Conservation (phyloP, 805 yeast genomes). For the Spathaspora arborariae region DNA sequence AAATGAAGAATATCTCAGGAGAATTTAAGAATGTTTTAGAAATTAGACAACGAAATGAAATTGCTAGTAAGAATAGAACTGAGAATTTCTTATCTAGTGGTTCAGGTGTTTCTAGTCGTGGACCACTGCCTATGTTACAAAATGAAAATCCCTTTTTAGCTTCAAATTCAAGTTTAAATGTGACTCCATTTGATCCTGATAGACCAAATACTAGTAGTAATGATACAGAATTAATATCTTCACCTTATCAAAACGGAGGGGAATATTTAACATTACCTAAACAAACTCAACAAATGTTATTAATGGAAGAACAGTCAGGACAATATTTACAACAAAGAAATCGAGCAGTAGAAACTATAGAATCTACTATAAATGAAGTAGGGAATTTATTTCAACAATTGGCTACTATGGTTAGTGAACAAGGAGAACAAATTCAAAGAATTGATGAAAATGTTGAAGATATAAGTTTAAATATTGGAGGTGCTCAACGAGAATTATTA, state of each 20-base stretch:
- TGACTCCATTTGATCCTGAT: constrained; percentile 20
- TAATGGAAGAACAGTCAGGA: constrained; percentile 72
- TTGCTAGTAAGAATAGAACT: constrained; percentile 74
- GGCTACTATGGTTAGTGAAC: constrained; percentile 97
- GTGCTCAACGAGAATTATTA: constrained; percentile 91
- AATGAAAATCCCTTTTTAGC: constrained; percentile 37
- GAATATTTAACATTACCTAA: constrained; percentile 72
- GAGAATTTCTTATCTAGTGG: constrained; percentile 74
- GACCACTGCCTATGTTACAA: constrained; percentile 22
- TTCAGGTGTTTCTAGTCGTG: constrained; percentile 29
- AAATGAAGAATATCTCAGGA: constrained; percentile 88
- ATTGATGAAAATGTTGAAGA: constrained; percentile 95
- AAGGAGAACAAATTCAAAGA: constrained; percentile 92
- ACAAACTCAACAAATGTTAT: constrained; percentile 73
- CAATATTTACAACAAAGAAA: constrained; percentile 79
- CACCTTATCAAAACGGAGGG: constrained; percentile 27
- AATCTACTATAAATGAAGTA: constrained; percentile 94
- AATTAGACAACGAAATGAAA: constrained; percentile 78
- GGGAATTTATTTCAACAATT: constrained; percentile 92
- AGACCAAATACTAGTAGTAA: not conserved
- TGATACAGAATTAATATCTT: constrained; percentile 12
- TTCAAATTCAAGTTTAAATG: constrained; percentile 1
- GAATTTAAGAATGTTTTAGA: constrained; percentile 89
- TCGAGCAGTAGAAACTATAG: constrained; percentile 92
- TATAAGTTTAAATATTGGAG: constrained; percentile 79